Evolutionary conservation across 768 basidiomycete species (phyloP).

Genomic region (Pilatotrama ljubarskyi): DNA sequence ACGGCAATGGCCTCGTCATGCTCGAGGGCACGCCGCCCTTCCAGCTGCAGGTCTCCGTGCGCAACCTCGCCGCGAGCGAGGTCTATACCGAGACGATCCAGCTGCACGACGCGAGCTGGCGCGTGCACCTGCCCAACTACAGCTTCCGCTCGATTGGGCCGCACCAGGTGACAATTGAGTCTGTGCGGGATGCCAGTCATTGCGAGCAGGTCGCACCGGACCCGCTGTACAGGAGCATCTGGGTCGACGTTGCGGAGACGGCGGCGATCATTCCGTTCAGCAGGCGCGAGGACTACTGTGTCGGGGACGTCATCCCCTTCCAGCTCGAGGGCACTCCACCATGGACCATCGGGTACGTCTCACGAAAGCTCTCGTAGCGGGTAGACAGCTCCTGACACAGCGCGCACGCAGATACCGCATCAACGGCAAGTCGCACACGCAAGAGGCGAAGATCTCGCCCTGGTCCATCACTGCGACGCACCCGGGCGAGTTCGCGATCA

Average conservation of each 20-base stretch:
- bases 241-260: conserved; percentile 95
- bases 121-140: conserved; percentile 66
- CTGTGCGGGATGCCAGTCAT: conserved; percentile 74
- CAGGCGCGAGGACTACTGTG: conserved; percentile 78
- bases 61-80: conserved; percentile 72
- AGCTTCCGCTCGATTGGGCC: conserved; percentile 77
- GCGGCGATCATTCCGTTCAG: conserved; percentile 89
- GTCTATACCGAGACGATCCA: conserved; percentile 57
- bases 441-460: conserved; percentile 76
- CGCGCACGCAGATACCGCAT: conserved; percentile 64
- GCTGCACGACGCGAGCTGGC: conserved; percentile 60
- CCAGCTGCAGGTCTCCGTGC: conserved; percentile 69
- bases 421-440: conserved; percentile 70
- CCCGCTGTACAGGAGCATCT: conserved; percentile 59
- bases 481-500: conserved; percentile 81
- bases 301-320: conserved; percentile 88
- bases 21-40: conserved; percentile 90
- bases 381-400: background rate
- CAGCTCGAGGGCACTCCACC: conserved; percentile 92
- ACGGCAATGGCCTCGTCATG: conserved; percentile 59
- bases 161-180: conserved; percentile 77
- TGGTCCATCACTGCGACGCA: conserved; percentile 85
- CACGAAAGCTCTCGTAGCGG: conserved; percentile 5
- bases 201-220: conserved; percentile 77
- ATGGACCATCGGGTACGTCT: conserved; percentile 78